Conservation (phyloP, 2,329 filamentous ascomycete species). For the Pestalotiopsis sp. region DNA sequence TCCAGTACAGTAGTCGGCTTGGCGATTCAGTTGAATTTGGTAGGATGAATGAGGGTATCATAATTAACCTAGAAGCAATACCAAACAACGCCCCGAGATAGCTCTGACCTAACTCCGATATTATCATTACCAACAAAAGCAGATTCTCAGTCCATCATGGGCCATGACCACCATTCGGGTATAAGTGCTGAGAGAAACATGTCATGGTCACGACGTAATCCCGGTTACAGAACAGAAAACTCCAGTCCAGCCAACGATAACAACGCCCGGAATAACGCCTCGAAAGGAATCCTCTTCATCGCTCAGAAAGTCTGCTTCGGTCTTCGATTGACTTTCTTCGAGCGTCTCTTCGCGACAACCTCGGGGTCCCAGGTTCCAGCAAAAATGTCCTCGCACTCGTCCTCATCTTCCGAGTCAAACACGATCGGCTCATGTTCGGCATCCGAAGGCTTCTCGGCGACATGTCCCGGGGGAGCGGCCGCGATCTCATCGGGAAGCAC, state of each 20-base stretch:
- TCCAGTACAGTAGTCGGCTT: not conserved
- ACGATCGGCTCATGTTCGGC: constrained; percentile 39
- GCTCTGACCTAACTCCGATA: not conserved
- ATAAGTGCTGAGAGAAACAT: not conserved
- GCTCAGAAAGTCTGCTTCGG: not conserved
- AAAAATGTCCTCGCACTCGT: constrained; percentile 70
- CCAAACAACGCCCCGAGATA: not conserved
- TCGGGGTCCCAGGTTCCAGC: constrained; percentile 63
- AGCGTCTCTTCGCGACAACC: constrained; percentile 50
- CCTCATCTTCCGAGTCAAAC: constrained; percentile 67
- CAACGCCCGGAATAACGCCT: not conserved
- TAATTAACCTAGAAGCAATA: not conserved
- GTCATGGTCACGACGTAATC: not conserved
- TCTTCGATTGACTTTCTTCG: constrained; percentile 33
- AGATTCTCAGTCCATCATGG: not conserved
- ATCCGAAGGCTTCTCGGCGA: constrained; percentile 13
- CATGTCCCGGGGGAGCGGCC: constrained; percentile 22
- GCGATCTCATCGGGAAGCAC: constrained; percentile 26
- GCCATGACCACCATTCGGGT: not conserved
- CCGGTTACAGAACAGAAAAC: not conserved
- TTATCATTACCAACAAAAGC: not conserved
- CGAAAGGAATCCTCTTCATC: not conserved
- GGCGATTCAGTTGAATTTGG: not conserved
- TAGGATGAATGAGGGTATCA: constrained; percentile 6
- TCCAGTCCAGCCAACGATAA: not conserved